Conservation (phyloP, 192 early-diverging fungal genomes). For the Entomortierella lignicola region DNA sequence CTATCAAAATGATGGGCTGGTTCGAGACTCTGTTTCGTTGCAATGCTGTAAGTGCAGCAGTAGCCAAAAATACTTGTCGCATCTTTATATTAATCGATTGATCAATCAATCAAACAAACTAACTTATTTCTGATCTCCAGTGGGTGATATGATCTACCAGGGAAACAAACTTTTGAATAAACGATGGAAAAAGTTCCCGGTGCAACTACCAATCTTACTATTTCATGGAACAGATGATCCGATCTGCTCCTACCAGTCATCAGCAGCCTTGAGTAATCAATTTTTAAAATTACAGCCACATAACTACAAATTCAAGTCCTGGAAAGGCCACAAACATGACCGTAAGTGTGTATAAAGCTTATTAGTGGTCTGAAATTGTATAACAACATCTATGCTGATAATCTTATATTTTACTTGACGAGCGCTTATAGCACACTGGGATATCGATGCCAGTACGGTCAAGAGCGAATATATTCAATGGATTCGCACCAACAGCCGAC, state of each 20-base stretch:
- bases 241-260: slow-evolving; percentile 31
- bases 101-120: too few relatives aligned
- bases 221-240: slow-evolving; percentile 44
- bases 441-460: slow-evolving; percentile 23
- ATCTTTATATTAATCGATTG: background rate
- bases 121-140: too few relatives aligned
- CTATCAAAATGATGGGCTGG: slow-evolving; percentile 23
- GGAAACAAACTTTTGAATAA: slow-evolving; percentile 39
- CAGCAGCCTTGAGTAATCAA: background rate
- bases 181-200: slow-evolving; percentile 45
- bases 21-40: slow-evolving; percentile 24
- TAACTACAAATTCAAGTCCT: slow-evolving; percentile 27
- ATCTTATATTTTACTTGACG: too few relatives aligned
- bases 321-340: slow-evolving; percentile 38
- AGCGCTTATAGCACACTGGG: slow-evolving; percentile 45
- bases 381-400: too few relatives aligned
- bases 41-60: slow-evolving; percentile 23
- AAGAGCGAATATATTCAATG: slow-evolving; percentile 20
- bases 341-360: slow-evolving; percentile 14
- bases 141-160: slow-evolving; percentile 53
- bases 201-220: slow-evolving; percentile 20
- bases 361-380: too few relatives aligned
- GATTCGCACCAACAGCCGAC: slow-evolving; percentile 19
- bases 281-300: slow-evolving; percentile 9
- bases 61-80: background rate